Base-by-base conservation (phyloP, 768 basidiomycete species). In the Agaricus subrufescens region DNA sequence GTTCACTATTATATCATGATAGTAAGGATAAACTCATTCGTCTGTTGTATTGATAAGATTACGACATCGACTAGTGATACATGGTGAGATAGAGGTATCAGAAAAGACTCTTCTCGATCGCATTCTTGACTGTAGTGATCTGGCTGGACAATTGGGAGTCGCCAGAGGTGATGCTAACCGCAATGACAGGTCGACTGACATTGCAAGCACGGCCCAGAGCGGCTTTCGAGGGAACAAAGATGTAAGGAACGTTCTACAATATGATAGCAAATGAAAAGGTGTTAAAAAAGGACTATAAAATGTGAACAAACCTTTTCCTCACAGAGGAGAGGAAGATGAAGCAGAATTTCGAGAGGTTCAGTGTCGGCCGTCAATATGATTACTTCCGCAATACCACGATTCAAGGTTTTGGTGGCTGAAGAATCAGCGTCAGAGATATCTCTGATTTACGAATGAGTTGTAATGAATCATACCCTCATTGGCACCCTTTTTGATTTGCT, bases 401-500 rank as follows among this genome's bases (percentile, higher is more conserved):
- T 98, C 60, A 98, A 83, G 19, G 94, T 97, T 78, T 99, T 99
- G 62, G 97, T 99, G 45, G 95, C 94, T 94, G 52, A 49, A 39
- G 40, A 19, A 19, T 8, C 37, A 11, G 34, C 40, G 25, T 29
- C 31, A 12, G 49, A 25, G 54, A 31, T 7, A 25, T 30, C 15
- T 14, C 10, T 9, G 4, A 9, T 30, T n/a, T 2, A 11, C 8
- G 11, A 11, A 34, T 19, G 19, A 34, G 34, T 11, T 8, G 34
- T 34, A 34, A 11, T 3, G 1, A 26, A 56, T 37, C 19, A 37
- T 48, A 91, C 92, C 91, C 83, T 99, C 97, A 73, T 99, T 99
- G 43, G 97, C 97, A 59, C 97, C 96, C 77, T 98, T 98, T 77
- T 98, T 98, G 47, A 98, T 76, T 72, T 98, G 95, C 75, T 98